Evolutionary conservation across 1,139 yeast species (phyloP), one percentile per base, ranked within the genome.

Genomic region (Scheffersomyces lignicola): DNA sequence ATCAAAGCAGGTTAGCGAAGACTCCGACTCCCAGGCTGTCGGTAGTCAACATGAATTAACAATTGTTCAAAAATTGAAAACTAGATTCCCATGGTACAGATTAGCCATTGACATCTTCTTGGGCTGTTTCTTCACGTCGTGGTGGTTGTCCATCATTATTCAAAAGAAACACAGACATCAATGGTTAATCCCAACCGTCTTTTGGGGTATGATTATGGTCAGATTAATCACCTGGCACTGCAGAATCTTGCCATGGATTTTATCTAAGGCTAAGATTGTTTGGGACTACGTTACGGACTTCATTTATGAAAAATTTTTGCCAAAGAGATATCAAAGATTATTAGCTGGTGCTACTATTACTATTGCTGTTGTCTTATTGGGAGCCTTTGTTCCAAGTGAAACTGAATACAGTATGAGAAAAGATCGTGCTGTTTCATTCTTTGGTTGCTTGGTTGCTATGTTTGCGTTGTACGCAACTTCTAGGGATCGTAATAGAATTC

Each of bases 101-200:
- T 33, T 60, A 8, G 54, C 55, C 2, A 36, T 59, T 21, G 65
- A 65, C 37, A 36, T 66, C 9, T 50, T 71, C 25, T 39, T 58
- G 23, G 75, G 70, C 1, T 54, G 62, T 28, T 74, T 80, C 45
- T 78, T 79, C 65, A 78, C 85, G 4, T 70, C 80, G 3, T 80
- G 85, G 85, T 80, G 84, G 84, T 52, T 79, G 24, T 72, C 83
- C 10, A 76, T 80, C 36, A 38, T 80, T 18, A 73, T 69, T 38
- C 85, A 78, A 52, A 54, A 69, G 4, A 66, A 67, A 44, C 75
- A 72, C 34, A 65, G 84, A 45, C 76, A 57, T 47, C 51, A 70
- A 45, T 80, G 86, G 85, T 70, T 80, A 49, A 77, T 80, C 48
- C 86, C 85, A 22, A 78, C 84, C 5, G 54, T 78, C 24, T 50